Evolutionary conservation across 1,284 basidiomycete genomes (phyloP).

Genomic region (Caloboletus inedulis): DNA sequence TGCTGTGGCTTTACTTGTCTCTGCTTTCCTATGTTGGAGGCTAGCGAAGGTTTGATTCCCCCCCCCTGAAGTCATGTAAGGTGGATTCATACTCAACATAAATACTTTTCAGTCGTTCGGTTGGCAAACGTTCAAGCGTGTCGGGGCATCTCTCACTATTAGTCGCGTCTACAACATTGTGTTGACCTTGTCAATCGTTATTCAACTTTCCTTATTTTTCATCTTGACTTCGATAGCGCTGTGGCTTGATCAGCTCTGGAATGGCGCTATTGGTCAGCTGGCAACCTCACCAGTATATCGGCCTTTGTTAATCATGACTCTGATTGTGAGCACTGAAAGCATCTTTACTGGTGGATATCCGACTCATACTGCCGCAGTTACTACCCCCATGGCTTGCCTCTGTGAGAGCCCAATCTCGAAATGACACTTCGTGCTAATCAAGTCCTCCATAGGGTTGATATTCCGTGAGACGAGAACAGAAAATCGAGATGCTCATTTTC

Average conservation of each 20-base stretch:
- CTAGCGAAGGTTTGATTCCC: conserved; percentile 56
- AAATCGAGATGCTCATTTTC: conserved; percentile 58
- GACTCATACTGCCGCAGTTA: conserved; percentile 40
- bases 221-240: conserved; percentile 64
- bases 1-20: conserved; percentile 54
- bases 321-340: conserved; percentile 46
- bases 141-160: conserved; percentile 72
- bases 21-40: conserved; percentile 66
- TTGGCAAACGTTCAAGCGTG: conserved; percentile 82
- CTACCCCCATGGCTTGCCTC: conserved; percentile 65
- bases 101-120: conserved; percentile 54
- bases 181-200: conserved; percentile 64
- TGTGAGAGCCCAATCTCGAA: conserved; percentile 35
- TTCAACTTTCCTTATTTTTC: conserved; percentile 76
- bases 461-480: conserved; percentile 63
- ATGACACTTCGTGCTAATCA: conserved; percentile 10
- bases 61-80: neutral
- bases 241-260: conserved; percentile 75
- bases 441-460: conserved; percentile 60
- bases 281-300: conserved; percentile 51
- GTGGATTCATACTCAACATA: neutral
- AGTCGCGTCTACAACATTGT: conserved; percentile 73
- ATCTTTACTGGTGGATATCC: conserved; percentile 3
- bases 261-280: conserved; percentile 56
- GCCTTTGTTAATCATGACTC: conserved; percentile 51